Base-by-base conservation (phyloP, 2,329 filamentous ascomycete genomes). In the Beauveria caledonica region DNA sequence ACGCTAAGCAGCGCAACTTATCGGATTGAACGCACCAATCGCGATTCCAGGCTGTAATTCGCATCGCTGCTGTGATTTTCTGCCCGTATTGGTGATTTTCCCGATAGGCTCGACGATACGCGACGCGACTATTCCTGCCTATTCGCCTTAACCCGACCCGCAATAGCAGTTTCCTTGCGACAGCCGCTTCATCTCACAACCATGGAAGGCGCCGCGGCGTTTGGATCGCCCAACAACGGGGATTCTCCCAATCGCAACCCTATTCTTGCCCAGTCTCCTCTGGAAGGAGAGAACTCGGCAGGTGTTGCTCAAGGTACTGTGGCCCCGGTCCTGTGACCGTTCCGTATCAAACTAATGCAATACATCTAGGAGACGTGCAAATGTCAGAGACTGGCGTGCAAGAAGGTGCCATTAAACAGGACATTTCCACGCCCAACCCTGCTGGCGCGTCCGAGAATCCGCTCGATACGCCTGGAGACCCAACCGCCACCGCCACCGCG, bases 401-500 rank as follows among this genome's bases (percentile, higher is more conserved):
- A 60, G 81, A 84, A 45, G 73, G 77, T 52, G 73, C 73, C 40
- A 79, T 84, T 59, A 86, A 86, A 72, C 83, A 85, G 70, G 85
- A 87, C 65, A 84, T 78, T 67, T 78, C 80, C 44, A 83, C 84
- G 36, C 79, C 81, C 56, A 83, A 81, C 21, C 80, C 84, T 63
- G 78, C 78, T 64, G 77, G 73, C 60, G 67, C 69, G 53, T 76
- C 76, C 63, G 86, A 88, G 69, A 88, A 86, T 69, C 83, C 85
- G n/a, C 77, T 87, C 66, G 86, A 91, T 77, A 85, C 86, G 60
- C 85, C 86, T 45, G 79, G 83, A 62, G 86, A 80, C 53, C 86
- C 86, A 40, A 42, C 63, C 45, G 56, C 68, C 61, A 84, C 89
- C 67, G 82, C 82, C 63, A 81, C 79, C 58, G 77, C 81, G 63